Evolutionary conservation across 164 flowering plant species (phyloP).

Genomic region (Tinospora cordifolia): DNA sequence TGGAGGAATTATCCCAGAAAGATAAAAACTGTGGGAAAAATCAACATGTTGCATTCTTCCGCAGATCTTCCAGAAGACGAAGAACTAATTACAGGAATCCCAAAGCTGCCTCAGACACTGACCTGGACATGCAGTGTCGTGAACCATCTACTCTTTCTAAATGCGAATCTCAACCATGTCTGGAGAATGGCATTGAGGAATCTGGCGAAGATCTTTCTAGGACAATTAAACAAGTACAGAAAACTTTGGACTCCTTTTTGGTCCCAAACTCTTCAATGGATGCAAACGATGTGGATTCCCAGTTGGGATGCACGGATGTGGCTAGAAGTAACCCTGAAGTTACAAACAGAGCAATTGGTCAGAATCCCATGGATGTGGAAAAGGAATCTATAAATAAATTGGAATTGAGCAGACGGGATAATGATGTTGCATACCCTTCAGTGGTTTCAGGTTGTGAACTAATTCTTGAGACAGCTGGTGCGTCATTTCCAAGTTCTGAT

Average conservation of each 20-base stretch:
- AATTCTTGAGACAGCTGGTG: conserved; percentile 22
- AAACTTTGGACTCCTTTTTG: conserved; percentile 16
- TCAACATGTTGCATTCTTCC: conserved; percentile 18
- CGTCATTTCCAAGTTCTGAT: conserved; percentile 15
- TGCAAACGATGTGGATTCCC: conserved; percentile 8
- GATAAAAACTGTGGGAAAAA: conserved; percentile 14
- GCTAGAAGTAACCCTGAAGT: conserved; percentile 11
- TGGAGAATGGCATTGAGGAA: conserved; percentile 14
- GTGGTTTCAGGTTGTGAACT: conserved; percentile 15
- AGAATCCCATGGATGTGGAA: conserved; percentile 12
- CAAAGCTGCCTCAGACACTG: conserved; percentile 12
- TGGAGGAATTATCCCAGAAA: neutral
- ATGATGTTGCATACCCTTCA: conserved; percentile 21
- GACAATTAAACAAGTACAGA: conserved; percentile 12
- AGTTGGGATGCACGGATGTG: conserved; percentile 16
- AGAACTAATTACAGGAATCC: conserved; percentile 23
- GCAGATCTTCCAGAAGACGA: conserved; percentile 22
- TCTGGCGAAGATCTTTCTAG: conserved; percentile 17
- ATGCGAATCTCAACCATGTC: conserved; percentile 15
- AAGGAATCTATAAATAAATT: conserved; percentile 16
- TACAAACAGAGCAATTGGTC: conserved; percentile 14
- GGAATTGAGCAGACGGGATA: conserved; percentile 28
- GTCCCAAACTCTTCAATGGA: conserved; percentile 9
- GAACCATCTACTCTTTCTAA: conserved; percentile 18
- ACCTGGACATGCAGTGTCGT: conserved; percentile 12